Evolutionary conservation across 192 early-diverging fungal species (phyloP).

Genomic region (Entomortierella beljakovae): DNA sequence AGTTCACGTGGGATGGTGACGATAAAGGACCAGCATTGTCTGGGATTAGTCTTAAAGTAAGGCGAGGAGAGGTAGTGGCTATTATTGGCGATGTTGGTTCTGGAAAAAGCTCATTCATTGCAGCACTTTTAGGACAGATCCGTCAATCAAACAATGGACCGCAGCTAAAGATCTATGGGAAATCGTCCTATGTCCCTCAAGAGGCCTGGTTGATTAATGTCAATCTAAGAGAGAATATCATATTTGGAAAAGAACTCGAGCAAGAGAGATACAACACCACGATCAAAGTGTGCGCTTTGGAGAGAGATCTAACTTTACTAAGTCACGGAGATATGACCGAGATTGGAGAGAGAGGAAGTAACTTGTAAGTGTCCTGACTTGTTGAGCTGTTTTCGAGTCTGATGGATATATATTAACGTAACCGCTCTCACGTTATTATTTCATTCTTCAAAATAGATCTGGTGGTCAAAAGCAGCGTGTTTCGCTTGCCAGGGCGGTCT

Average conservation of each 20-base stretch:
- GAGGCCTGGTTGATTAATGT: conserved; percentile 76
- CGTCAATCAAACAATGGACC: conserved; percentile 8
- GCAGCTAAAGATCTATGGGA: not conserved
- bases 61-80: conserved; percentile 24
- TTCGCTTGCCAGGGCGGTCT: conserved; percentile 73
- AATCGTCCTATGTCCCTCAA: conserved; percentile 70
- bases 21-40: conserved; percentile 63
- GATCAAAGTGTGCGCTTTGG: conserved; percentile 66
- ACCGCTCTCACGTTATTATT: not conserved
- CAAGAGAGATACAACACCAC: conserved; percentile 64
- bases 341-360: conserved; percentile 74
- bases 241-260: conserved; percentile 71
- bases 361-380: conserved; percentile 64
- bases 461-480: conserved; percentile 76
- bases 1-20: conserved; percentile 67
- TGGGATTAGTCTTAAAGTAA: conserved; percentile 42
- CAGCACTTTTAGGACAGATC: conserved; percentile 56
- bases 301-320: conserved; percentile 66
- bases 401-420: not conserved
- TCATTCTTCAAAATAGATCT: not conserved
- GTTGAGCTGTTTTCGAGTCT: not conserved
- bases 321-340: conserved; percentile 66
- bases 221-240: conserved; percentile 71
- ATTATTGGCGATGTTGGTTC: conserved; percentile 59
- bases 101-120: conserved; percentile 57